Conservation (phyloP, 116 monocot species). For the Zostera marina region DNA sequence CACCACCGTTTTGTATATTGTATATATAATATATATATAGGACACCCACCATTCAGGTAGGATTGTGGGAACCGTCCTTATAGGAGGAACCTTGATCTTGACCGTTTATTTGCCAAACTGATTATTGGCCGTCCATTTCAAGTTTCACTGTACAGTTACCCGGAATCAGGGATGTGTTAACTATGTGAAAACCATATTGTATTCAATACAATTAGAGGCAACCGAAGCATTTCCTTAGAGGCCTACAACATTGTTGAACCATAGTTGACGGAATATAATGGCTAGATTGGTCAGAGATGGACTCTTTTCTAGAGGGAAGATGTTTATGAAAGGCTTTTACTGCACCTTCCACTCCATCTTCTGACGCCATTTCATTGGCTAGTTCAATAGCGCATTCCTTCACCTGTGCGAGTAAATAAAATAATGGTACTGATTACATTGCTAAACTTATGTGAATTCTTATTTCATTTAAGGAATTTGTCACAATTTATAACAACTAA, state of each 20-base stretch:
- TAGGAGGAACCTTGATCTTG: too few species aligned
- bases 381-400: slow-evolving; percentile 52
- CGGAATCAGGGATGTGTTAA: too few species aligned
- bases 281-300: not conserved
- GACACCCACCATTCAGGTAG: too few species aligned
- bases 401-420: slow-evolving; percentile 22
- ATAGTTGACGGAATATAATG: slow-evolving; percentile 5
- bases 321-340: slow-evolving; percentile 72
- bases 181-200: not conserved
- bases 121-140: too few species aligned
- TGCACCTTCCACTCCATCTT: slow-evolving; percentile 69
- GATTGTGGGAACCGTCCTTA: too few species aligned
- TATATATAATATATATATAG: too few species aligned
- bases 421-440: not conserved
- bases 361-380: slow-evolving; percentile 51
- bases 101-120: too few species aligned
- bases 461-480: too few species aligned
- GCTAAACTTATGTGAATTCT: too few species aligned
- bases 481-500: not conserved
- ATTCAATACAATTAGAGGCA: not conserved
- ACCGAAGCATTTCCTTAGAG: slow-evolving; percentile 11
- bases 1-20: too few species aligned
- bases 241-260: slow-evolving; percentile 1
- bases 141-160: too few species aligned
- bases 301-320: slow-evolving; percentile 18